A percentile compares a stretch with the other conserved stretches of the same genome.
Conservation (phyloP, 2,329 filamentous ascomycete species). For the Venturia carpophila region DNA sequence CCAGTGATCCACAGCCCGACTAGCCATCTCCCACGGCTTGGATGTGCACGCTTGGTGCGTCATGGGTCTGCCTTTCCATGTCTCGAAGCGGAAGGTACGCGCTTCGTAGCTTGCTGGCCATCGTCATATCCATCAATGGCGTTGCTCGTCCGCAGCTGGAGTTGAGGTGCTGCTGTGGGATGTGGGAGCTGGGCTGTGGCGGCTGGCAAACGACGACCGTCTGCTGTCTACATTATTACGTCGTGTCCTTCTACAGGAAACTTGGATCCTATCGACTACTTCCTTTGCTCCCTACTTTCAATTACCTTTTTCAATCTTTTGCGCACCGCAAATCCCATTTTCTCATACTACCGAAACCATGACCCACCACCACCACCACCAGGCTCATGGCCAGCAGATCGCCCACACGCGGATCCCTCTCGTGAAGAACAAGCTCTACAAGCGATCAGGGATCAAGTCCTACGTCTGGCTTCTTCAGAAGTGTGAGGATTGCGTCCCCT, state of each 20-base stretch:
- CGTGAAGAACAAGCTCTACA: constrained; percentile 24
- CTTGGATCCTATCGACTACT: background rate
- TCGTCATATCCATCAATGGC: background rate
- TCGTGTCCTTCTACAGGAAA: background rate
- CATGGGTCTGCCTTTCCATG: background rate
- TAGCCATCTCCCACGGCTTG: background rate
- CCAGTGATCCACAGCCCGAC: background rate
- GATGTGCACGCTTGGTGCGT: background rate
- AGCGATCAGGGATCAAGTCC: constrained; percentile 47
- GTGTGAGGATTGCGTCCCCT: constrained; percentile 28
- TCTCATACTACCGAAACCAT: background rate
- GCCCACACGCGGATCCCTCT: constrained; percentile 9
- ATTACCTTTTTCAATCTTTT: background rate
- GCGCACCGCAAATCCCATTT: background rate
- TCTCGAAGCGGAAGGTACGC: constrained; percentile 1
- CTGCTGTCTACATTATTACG: background rate
- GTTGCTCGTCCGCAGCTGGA: background rate
- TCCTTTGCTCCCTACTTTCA: background rate
- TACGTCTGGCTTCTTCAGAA: constrained; percentile 55
- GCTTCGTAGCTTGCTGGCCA: background rate
- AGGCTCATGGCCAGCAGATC: background rate
- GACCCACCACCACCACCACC: background rate
- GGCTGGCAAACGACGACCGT: background rate
- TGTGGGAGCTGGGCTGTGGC: background rate
- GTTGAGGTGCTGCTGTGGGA: background rate